Percentiles rank a stretch among this genome's conserved stretches.
Evolutionary conservation across 2,329 filamentous ascomycete genomes (phyloP).

Genomic region (Fusarium sp.): DNA sequence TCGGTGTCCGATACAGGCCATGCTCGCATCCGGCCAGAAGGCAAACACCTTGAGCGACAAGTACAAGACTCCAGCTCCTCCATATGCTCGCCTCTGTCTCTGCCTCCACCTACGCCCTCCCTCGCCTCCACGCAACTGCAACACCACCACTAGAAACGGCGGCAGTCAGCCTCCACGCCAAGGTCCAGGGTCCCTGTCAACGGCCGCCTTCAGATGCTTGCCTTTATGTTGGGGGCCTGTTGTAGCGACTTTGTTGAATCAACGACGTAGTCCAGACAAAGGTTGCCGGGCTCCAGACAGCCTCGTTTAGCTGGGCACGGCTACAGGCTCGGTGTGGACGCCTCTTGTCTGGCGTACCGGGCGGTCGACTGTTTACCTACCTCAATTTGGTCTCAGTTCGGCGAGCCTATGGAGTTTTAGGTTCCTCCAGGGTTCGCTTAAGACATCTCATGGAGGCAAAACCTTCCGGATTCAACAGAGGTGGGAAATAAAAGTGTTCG

Average conservation of each 20-base stretch:
- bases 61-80: slow-evolving; percentile 3
- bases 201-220: slow-evolving; percentile 8
- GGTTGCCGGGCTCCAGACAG: slow-evolving; percentile 11
- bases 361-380: neutral
- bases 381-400: neutral
- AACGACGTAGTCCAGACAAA: neutral
- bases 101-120: slow-evolving; percentile 1
- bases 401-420: neutral
- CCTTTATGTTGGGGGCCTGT: slow-evolving; percentile 29
- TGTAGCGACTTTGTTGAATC: slow-evolving; percentile 26
- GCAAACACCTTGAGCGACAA: slow-evolving; percentile 8
- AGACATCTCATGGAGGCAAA: slow-evolving; percentile 5
- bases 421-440: neutral
- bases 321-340: slow-evolving; percentile 5
- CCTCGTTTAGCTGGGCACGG: slow-evolving; percentile 11
- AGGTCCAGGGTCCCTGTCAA: slow-evolving; percentile 36
- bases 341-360: slow-evolving; percentile 6
- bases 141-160: slow-evolving; percentile 31
- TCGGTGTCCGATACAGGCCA: neutral
- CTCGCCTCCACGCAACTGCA: slow-evolving; percentile 16
- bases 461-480: slow-evolving; percentile 16
- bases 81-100: slow-evolving; percentile 9
- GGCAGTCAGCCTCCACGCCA: slow-evolving; percentile 38
- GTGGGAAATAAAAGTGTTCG: slow-evolving; percentile 11
- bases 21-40: slow-evolving; percentile 4